Base-by-base conservation (phyloP, 352 stramenopile genomes). In the Thraustochytrium striatum region DNA sequence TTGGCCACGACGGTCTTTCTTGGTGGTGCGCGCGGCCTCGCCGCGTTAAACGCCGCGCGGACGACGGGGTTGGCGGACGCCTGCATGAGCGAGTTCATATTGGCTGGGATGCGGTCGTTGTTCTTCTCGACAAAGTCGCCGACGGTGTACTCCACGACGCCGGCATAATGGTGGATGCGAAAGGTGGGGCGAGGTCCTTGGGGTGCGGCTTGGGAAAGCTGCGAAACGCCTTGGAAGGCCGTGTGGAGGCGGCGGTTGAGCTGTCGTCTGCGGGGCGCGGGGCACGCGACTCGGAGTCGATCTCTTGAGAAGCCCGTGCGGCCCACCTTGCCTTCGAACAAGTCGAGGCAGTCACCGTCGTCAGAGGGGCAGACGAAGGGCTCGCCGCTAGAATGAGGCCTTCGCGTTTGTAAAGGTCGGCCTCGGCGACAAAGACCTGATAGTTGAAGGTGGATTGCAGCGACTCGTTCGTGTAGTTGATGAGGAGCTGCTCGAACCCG, bases 381-480 rank as follows among this genome's bases (percentile, higher is more conserved):
- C 28, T 70, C 58, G 38, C 55, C 16, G 21, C 70, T 21, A 80
- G 39, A 25, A 80, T 75, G 61, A 82, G 28, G 52, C 89, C 89
- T 87, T 94, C 90, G 3, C 83, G 81, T 58, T 86, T 83, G 72
- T 92, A 94, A 57, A 93, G 79, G 72, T 94, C 89, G 57, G 92
- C 88, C 69, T 94, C 89, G 2, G 89, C 89, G 70, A 93, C 92
- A 62, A 94, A 93, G 38, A 94, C 90, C 61, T 94, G 89, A 84
- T 94, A 89, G 85, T 93, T 95, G 78, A 95, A 95, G 35, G 88
- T 93, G 57, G 87, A 88, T 82, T 94, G 90, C 21, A 95, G 83
- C 16, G 88, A 87, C 82, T 95, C 90, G 82, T 95, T 94, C 43
- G 90, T 89, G 81, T 90, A 95, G 87, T 94, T 95, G 79, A 94